Evolutionary conservation across 768 basidiomycete species (phyloP), one percentile per base, ranked within the genome.

Genomic region (Phaffia tasmanica): DNA sequence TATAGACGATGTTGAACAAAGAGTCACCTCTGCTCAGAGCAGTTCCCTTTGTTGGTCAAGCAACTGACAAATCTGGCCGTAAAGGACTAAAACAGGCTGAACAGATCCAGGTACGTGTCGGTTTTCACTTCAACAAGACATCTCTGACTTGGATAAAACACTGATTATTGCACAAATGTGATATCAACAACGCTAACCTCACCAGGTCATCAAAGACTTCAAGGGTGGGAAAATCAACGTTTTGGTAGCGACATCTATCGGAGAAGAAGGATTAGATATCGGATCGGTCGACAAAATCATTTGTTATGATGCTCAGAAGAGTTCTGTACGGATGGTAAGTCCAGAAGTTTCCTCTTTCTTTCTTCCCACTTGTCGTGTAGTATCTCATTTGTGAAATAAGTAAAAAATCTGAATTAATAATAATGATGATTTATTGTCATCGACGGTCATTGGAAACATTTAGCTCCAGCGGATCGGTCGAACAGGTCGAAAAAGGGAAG

Each of bases 241-340:
- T 48, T 79, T 99, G 15, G 94, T 99, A 9, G 87, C 93, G 0
- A 98, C 95, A 5, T 94, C 88, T 3, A 90, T 99, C 63, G 95
- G 95, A 25, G 95, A 99, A 77, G 95, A 99, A 76, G 95, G 95
- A 65, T 80, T 99, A 21, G 95, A 99, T 75, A 99, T 99, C 64
- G 95, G 95, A 42, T 93, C 95, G 75, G 86, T 99, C 19, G 95
- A 99, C 74, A 80, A 92, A 73, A 94, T 97, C 64, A 79, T 97
- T 57, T 97, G 93, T 73, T 99, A 98, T 75, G 95, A 99, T 71
- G 86, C 92, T 29, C 89, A 93, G 72, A 95, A 94, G 79, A 89
- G 89, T 0, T 87, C 93, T 0, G 92, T 97, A 69, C 89, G 93
- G 65, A 91, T 95, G 87, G 94, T 94, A 75, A 61, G 84, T 70